phyloP scores from a whole-genome alignment of 1,284 basidiomycete genomes.

The Microbotryum saponariae region DNA sequence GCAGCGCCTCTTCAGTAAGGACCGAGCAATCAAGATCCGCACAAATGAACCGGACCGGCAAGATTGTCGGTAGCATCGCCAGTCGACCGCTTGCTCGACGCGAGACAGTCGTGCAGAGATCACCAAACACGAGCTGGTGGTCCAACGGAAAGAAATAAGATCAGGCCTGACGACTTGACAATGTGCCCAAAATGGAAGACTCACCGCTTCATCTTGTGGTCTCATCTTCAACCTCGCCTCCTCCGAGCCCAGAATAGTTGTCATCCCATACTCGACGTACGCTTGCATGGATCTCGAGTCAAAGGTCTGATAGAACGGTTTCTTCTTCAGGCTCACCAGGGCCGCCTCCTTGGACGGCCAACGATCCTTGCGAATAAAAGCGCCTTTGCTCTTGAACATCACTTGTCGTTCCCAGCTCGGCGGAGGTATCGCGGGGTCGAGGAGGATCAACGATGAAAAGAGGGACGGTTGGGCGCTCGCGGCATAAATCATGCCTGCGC shows the following conservation, averaged over 20 bases:
- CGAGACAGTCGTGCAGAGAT: conserved; percentile 23
- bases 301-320: conserved; percentile 66
- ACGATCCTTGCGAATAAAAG: conserved; percentile 25
- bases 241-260: neutral
- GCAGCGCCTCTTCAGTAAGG: conserved; percentile 21
- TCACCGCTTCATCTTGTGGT: conserved; percentile 23
- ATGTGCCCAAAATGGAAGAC: neutral
- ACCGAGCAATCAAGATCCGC: conserved; percentile 24
- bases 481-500: conserved; percentile 44
- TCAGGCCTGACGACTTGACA: too few species aligned
- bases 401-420: conserved; percentile 7
- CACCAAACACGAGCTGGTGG: conserved; percentile 32
- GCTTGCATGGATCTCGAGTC: conserved; percentile 57
- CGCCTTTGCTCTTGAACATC: conserved; percentile 16
- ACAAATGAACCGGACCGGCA: conserved; percentile 30
- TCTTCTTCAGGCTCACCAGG: conserved; percentile 47
- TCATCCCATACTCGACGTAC: conserved; percentile 49
- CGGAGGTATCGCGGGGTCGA: conserved; percentile 66
- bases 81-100: conserved; percentile 27
- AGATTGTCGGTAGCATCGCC: conserved; percentile 13
- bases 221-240: conserved; percentile 16
- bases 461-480: conserved; percentile 54
- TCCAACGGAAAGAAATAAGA: neutral
- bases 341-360: conserved; percentile 55
- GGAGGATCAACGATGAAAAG: conserved; percentile 62